Base-by-base conservation (phyloP, 257 asterid genomes). In the Coffea eugenioides region DNA sequence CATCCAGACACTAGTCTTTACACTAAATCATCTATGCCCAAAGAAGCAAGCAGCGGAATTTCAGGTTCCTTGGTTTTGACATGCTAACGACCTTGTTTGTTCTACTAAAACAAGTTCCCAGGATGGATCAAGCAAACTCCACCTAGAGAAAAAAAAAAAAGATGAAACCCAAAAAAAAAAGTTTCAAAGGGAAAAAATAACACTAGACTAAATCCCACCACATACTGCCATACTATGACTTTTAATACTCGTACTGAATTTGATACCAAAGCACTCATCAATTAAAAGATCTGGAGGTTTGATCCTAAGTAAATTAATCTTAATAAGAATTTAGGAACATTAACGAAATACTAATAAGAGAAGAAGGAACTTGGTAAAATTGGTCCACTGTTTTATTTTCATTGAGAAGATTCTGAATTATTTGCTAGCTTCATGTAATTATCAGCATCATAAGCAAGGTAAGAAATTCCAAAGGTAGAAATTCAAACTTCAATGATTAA, bases 381-480 rank as follows among this genome's bases (percentile, higher is more conserved):
- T 39, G 43, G 43, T 39, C 43, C 43, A 39, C 5, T 39, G 43
- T 39, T 39, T 39, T 39, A 39, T 4, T 39, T 39, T 39, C 43
- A 59, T 25, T 64, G 1, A 64, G 62, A 56, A 56, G 14, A 5
- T 25, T 64, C 4, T 25, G 16, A 64, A 25, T 64, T 3, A 25
- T 5, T n/a, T n/a, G 39, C 15, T n/a, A n/a, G 39, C 39, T 64
- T 64, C 69, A 64, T n/a, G 39, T 25, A 16, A 64, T 21, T 36
- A 77, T 64, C 77, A 76, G 52, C 73, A 77, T 77, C 68, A 69
- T 51, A 25, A 77, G 71, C 56, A 73, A 69, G 41, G 73, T 59
- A 59, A 64, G 54, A 62, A 36, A 52, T 49, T 49, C 46, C 18
- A 16, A 39, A 39, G 43, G 43, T 4, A 2, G 43, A 39, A 39